A percentile compares a stretch with the other conserved stretches of the same genome.
Evolutionary conservation across 331 rosid genomes (phyloP).

Genomic region (Acacia concinna): DNA sequence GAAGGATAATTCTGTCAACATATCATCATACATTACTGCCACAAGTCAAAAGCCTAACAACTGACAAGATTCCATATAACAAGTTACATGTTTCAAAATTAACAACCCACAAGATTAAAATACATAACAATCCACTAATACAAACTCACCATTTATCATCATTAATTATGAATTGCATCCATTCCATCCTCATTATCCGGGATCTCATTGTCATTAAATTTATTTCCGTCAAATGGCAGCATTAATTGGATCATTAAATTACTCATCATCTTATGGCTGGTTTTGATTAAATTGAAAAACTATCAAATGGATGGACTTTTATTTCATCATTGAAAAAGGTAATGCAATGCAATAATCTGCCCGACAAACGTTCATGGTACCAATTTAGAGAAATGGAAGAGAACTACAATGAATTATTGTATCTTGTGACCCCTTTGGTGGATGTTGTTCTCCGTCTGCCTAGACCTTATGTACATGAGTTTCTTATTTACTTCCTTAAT

Average conservation of each 20-base stretch:
- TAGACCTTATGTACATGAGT: not conserved
- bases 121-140: not conserved
- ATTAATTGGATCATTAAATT: not conserved
- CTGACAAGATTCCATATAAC: not conserved
- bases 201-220: not conserved
- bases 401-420: not conserved
- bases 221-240: not conserved
- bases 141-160: not conserved
- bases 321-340: not conserved
- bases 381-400: not conserved
- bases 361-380: not conserved
- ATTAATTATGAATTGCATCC: not conserved
- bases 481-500: not conserved
- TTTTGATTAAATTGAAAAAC: not conserved
- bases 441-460: not conserved
- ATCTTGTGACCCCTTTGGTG: not conserved
- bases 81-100: not conserved
- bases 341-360: not conserved
- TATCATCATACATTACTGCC: not conserved
- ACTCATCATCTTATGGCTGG: not conserved
- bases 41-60: not conserved
- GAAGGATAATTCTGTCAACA: not conserved
- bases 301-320: not conserved
- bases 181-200: not conserved
- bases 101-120: not conserved